Percentiles rank a stretch among this genome's conserved stretches.
Conservation (phyloP, 2,329 filamentous ascomycete genomes). For the Claviceps arundinis region DNA sequence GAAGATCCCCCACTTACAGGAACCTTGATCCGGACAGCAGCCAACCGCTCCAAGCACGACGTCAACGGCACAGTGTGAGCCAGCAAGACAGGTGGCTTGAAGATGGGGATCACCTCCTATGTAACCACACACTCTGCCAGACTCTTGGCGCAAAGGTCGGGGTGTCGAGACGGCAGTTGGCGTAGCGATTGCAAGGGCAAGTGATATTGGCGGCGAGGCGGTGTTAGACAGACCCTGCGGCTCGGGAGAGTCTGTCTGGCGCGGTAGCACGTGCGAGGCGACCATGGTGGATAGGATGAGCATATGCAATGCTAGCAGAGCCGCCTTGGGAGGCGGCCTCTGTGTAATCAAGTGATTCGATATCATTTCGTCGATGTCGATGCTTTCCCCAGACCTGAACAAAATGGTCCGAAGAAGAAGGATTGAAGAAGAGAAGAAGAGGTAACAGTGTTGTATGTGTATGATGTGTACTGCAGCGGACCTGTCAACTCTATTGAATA, state of each 20-base stretch:
- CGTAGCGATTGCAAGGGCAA: constrained; percentile 9
- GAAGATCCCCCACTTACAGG: constrained; percentile 42
- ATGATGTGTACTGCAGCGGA: background rate
- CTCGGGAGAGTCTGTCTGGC: constrained; percentile 23
- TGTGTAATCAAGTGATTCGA: constrained; percentile 19
- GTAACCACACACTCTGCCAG: constrained; percentile 45
- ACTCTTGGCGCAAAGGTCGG: constrained; percentile 26
- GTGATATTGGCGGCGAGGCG: constrained; percentile 20
- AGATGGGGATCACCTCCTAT: constrained; percentile 37
- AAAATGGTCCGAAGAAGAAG: background rate
- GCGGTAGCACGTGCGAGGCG: constrained; percentile 27
- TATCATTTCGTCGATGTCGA: constrained; percentile 12
- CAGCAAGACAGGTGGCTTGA: constrained; percentile 43
- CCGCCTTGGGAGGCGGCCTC: constrained; percentile 20
- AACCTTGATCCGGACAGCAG: constrained; percentile 38
- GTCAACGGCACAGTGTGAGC: constrained; percentile 46
- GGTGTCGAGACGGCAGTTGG: constrained; percentile 23
- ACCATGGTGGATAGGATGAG: constrained; percentile 19
- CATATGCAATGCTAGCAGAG: constrained; percentile 21
- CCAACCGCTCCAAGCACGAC: constrained; percentile 34
- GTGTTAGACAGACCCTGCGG: constrained; percentile 23
- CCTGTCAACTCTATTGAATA: background rate
- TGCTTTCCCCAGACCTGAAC: background rate
- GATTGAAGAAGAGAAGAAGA: background rate
- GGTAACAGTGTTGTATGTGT: background rate